Base-by-base conservation (phyloP, 169 alveolate species). In the Plasmodium adleri region DNA sequence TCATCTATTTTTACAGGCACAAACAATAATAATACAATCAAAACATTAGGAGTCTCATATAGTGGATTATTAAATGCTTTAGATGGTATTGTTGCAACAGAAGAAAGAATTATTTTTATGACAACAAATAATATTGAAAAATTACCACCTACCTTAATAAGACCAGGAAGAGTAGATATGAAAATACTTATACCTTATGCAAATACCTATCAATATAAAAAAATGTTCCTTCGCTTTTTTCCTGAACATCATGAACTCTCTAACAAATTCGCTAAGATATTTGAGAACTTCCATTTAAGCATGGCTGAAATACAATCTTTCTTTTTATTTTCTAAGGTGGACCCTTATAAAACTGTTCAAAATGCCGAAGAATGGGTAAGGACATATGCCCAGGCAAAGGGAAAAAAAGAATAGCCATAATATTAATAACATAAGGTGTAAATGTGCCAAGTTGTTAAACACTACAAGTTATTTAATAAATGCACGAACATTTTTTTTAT, bases 11-110 rank as follows among this genome's bases (percentile, higher is more conserved):
- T 60, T 28, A 24, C 39, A 4, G 39, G 72, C 6, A 45, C 26
- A 13, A 74, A 60, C 22, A 59, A 22, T 28, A 12, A 56, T 56
- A 56, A n/a, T 56, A 7, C 64, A 56, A 22, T 83, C 1, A 52
- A 87, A 73, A 72, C 93, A 22, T 43, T 94, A n/a, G 95, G 95
- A 13, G 91, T 95, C 39, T 93, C 97, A 1, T 95, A 92, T 75
- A 92, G 96, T 50, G 97, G 97, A n/a, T 94, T 95, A n/a, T 75
- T 95, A 5, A 95, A 95, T 67, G 97, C 97, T 1, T 90, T 95
- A 15, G 97, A 95, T 45, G 97, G 97, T 26, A 95, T 95, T 22
- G 95, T 94, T 52, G 95, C 97, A 4, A 93, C 96, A 22, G 97
- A 95, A 62, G 97, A 95, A 72, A 58, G 95, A 32, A 90, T 95